Percentiles rank a stretch among this genome's conserved stretches.
Conservation (phyloP, 139 green algal genomes). For the Diplosphaera chodatii region DNA sequence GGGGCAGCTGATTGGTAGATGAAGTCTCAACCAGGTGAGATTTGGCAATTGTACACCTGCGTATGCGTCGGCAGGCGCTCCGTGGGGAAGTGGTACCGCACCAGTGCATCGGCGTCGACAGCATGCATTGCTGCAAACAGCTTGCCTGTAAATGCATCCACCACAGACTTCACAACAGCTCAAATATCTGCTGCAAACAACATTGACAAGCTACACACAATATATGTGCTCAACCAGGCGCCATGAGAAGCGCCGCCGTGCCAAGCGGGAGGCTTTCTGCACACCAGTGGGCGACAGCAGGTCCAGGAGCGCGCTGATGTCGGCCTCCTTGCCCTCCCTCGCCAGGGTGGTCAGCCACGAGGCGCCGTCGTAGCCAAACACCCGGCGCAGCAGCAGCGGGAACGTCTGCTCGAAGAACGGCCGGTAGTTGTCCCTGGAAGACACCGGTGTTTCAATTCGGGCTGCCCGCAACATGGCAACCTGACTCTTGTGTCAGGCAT, state of each 20-base stretch:
- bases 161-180: too few species aligned
- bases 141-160: conserved; percentile 29
- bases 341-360: conserved; percentile 61
- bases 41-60: conserved; percentile 30
- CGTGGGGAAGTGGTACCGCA: conserved; percentile 67
- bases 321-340: conserved; percentile 43
- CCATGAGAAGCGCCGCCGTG: too few species aligned
- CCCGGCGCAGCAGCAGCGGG: conserved; percentile 53
- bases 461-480: too few species aligned
- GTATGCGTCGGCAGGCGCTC: conserved; percentile 74
- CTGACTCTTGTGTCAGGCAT: too few species aligned
- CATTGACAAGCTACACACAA: too few species aligned
- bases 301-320: conserved; percentile 46
- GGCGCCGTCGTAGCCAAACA: conserved; percentile 75
- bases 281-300: conserved; percentile 53
- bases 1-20: too few species aligned
- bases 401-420: conserved; percentile 82
- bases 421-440: conserved; percentile 73
- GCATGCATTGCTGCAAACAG: conserved; percentile 64
- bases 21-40: too few species aligned
- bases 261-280: too few species aligned
- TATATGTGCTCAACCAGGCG: too few species aligned
- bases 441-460: too few species aligned
- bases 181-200: too few species aligned
- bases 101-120: conserved; percentile 62